Percentiles rank a stretch among this genome's conserved stretches.
Evolutionary conservation across 2,329 filamentous ascomycete species (phyloP).

Genomic region (Coniosporium tulheliwenetii): DNA sequence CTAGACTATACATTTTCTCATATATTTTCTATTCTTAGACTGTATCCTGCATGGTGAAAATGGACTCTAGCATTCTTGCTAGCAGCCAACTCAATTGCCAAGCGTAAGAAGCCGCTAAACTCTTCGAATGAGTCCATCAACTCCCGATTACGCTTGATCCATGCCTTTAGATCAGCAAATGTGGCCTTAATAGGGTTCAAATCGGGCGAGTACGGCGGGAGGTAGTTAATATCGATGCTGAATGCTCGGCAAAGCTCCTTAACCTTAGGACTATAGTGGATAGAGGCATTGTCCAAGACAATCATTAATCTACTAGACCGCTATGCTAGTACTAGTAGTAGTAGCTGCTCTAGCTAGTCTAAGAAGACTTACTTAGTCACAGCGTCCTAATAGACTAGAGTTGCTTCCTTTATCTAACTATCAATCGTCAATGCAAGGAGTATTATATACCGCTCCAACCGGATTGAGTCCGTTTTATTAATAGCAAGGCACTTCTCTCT

Average conservation of each 20-base stretch:
- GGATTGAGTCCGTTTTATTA: too few relatives aligned
- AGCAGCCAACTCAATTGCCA: not conserved
- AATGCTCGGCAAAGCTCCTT: constrained; percentile 3
- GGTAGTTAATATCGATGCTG: constrained; percentile 3
- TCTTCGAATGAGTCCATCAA: constrained; percentile 1
- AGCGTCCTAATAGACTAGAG: too few relatives aligned
- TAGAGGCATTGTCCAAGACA: not conserved
- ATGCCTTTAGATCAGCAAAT: constrained; percentile 11
- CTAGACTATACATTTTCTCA: too few relatives aligned
- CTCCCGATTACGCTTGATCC: constrained; percentile 5
- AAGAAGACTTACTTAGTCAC: too few relatives aligned
- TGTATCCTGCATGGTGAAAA: not conserved
- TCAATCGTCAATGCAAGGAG: too few relatives aligned
- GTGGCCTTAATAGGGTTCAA: constrained; percentile 6
- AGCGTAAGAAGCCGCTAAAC: constrained; percentile 3
- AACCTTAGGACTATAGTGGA: constrained; percentile 2
- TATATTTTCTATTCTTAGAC: too few relatives aligned
- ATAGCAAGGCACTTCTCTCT: too few relatives aligned
- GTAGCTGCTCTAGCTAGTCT: too few relatives aligned
- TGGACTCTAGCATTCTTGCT: not conserved
- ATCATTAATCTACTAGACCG: not conserved
- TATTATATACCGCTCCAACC: too few relatives aligned
- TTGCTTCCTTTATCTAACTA: too few relatives aligned
- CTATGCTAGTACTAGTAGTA: too few relatives aligned
- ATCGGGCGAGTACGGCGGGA: constrained; percentile 6